Percentiles rank a stretch among this genome's conserved stretches.
Conservation (phyloP, 257 asterid species). For the Nicotiana noctiflora region DNA sequence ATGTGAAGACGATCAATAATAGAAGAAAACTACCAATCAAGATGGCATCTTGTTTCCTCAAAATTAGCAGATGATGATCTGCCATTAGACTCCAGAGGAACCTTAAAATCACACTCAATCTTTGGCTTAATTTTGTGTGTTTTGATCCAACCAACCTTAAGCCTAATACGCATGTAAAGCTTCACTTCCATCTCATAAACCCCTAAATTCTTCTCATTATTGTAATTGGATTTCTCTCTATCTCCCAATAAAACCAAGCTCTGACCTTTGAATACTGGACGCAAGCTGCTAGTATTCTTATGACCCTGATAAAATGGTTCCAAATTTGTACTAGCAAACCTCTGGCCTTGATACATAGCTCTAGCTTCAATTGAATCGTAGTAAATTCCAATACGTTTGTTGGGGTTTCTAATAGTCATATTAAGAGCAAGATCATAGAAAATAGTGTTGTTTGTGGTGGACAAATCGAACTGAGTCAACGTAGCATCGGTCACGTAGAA, state of each 20-base stretch:
- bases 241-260: conserved; percentile 26
- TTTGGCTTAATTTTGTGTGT: conserved; percentile 51
- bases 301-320: conserved; percentile 49
- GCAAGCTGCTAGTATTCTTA: conserved; percentile 36
- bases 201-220: conserved; percentile 21
- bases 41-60: conserved; percentile 38
- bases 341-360: conserved; percentile 53
- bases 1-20: neutral
- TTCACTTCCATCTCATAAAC: conserved; percentile 41
- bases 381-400: conserved; percentile 70
- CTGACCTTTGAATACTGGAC: conserved; percentile 39
- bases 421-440: conserved; percentile 58
- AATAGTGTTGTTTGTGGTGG: conserved; percentile 43
- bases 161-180: conserved; percentile 36
- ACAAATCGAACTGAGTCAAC: conserved; percentile 19
- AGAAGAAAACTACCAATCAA: conserved; percentile 51
- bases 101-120: conserved; percentile 56
- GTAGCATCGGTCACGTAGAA: conserved; percentile 50
- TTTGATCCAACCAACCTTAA: conserved; percentile 42
- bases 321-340: conserved; percentile 32
- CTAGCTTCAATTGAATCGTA: conserved; percentile 71
- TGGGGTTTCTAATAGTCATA: conserved; percentile 74
- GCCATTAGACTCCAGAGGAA: conserved; percentile 49
- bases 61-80: conserved; percentile 23
- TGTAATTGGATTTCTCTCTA: neutral